A percentile compares a stretch with the other conserved stretches of the same genome.
phyloP scores from a whole-genome alignment of 768 basidiomycete species.

The Lyophyllum semitale region DNA sequence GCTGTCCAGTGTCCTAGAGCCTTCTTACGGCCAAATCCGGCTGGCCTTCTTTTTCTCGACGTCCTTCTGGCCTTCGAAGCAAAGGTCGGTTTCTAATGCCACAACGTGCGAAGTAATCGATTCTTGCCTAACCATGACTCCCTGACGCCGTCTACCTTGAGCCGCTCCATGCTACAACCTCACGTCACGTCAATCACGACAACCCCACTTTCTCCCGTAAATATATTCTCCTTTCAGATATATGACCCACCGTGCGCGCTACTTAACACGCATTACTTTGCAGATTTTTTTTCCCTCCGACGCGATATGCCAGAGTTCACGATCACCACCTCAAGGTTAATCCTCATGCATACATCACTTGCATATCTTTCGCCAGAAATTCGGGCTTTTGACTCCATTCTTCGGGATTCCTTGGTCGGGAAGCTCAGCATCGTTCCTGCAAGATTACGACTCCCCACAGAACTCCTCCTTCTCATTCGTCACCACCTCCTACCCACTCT shows the following conservation, averaged over 20 bases:
- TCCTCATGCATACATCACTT: constrained; percentile 55
- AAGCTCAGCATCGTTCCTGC: constrained; percentile 13
- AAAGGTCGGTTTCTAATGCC: constrained; percentile 19
- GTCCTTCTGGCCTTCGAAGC: constrained; percentile 24
- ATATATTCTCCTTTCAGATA: constrained; percentile 10
- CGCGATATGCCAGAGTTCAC: constrained; percentile 24
- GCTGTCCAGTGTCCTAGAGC: constrained; percentile 5
- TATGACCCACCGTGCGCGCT: constrained; percentile 8
- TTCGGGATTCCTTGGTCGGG: constrained; percentile 20
- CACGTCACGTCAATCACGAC: constrained; percentile 39
- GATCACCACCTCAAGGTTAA: constrained; percentile 40
- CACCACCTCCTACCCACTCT: constrained; percentile 44
- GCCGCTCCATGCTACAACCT: constrained; percentile 26
- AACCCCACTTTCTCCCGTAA: constrained; percentile 19
- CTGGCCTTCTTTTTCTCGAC: constrained; percentile 27
- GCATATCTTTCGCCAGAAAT: constrained; percentile 49
- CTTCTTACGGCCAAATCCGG: constrained; percentile 21
- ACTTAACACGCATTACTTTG: constrained; percentile 3
- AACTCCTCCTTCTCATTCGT: constrained; percentile 56
- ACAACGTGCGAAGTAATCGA: constrained; percentile 20
- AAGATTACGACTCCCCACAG: constrained; percentile 41
- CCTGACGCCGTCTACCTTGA: constrained; percentile 14
- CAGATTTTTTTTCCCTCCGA: not conserved
- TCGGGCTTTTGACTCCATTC: constrained; percentile 41
- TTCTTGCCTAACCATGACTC: constrained; percentile 15